phyloP scores from a whole-genome alignment of 2,329 filamentous ascomycete genomes.

The Didymella pomorum region DNA sequence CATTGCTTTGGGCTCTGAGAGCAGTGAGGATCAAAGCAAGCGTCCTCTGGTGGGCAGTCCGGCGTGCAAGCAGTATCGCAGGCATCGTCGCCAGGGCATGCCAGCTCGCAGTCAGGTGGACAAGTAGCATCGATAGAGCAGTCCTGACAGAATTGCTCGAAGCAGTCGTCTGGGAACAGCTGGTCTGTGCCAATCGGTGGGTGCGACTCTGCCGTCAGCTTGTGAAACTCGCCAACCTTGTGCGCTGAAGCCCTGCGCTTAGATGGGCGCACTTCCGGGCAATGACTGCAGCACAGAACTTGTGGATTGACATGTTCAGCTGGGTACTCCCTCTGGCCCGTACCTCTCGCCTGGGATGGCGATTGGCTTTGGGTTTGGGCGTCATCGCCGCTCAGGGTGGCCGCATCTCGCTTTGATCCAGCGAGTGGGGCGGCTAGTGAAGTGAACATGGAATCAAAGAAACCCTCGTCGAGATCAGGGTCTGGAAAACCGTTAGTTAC shows the following conservation, averaged over 20 bases:
- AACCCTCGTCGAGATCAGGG: conserved; percentile 39
- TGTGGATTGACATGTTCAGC: conserved; percentile 40
- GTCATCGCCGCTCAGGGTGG: conserved; percentile 31
- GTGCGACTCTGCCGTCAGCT: conserved; percentile 26
- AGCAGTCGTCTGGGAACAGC: conserved; percentile 46
- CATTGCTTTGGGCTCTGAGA: conserved; percentile 39
- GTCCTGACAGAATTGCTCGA: conserved; percentile 48
- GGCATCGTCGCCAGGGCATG: conserved; percentile 41
- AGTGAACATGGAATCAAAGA: conserved; percentile 42
- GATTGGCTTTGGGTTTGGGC: conserved; percentile 24
- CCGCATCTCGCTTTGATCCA: conserved; percentile 45
- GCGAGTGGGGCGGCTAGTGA: conserved; percentile 34
- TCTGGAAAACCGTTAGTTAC: conserved; percentile 38
- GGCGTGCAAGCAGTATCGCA: conserved; percentile 42
- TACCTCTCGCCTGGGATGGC: conserved; percentile 19
- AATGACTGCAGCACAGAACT: conserved; percentile 40
- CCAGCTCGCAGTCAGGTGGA: conserved; percentile 31
- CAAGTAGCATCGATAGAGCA: conserved; percentile 43
- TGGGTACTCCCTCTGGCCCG: conserved; percentile 31
- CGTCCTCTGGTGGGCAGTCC: conserved; percentile 42
- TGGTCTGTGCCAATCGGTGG: conserved; percentile 33
- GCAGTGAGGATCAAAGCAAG: conserved; percentile 50
- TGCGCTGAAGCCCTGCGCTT: conserved; percentile 46
- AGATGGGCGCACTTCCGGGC: conserved; percentile 39
- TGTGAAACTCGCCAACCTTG: conserved; percentile 45